A percentile compares a stretch with the other conserved stretches of the same genome.
phyloP scores from a whole-genome alignment of 192 early-diverging fungal genomes.

The Linnemannia schmuckeri region DNA sequence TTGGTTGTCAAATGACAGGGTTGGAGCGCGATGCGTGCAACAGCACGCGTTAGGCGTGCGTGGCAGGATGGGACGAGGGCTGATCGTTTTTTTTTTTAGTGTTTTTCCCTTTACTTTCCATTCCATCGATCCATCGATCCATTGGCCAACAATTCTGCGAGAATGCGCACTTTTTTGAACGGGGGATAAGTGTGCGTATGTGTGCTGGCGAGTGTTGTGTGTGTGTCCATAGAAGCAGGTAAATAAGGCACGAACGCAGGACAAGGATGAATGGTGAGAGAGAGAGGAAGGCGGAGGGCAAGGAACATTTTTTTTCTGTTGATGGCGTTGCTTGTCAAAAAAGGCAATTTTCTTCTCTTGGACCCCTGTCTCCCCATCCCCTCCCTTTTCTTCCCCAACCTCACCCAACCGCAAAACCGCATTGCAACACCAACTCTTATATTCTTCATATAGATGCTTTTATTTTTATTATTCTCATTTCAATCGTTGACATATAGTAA shows the following conservation, averaged over 20 bases:
- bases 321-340: neutral
- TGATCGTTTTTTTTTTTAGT: neutral
- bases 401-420: neutral
- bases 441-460: neutral
- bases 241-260: neutral
- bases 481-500: neutral
- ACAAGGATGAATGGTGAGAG: no score
- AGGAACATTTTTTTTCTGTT: neutral
- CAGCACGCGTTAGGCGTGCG: neutral
- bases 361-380: neutral
- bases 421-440: neutral
- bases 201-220: neutral
- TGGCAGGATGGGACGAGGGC: neutral
- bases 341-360: conserved; percentile 12
- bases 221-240: neutral
- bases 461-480: neutral
- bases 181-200: neutral
- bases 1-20: neutral
- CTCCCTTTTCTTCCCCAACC: neutral
- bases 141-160: neutral
- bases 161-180: conserved; percentile 8
- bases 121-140: neutral
- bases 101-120: neutral
- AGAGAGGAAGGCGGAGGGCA: no score
- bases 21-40: neutral